A percentile compares a stretch with the other conserved stretches of the same genome.
Conservation (phyloP, 2,329 filamentous ascomycete genomes). For the Fusarium sp. region DNA sequence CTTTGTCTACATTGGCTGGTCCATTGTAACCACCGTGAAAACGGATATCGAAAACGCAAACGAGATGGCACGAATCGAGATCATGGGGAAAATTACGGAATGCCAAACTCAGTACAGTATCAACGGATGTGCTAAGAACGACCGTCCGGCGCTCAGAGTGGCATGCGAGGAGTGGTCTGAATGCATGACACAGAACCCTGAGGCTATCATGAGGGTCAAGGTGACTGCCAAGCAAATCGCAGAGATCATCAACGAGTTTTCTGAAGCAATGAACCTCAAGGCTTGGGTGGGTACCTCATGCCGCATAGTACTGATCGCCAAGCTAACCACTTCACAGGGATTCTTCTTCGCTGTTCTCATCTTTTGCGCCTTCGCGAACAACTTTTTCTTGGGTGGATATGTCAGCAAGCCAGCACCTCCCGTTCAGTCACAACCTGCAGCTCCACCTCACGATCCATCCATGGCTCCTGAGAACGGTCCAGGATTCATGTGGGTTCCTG, state of each 20-base stretch:
- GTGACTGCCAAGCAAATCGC: constrained; percentile 90
- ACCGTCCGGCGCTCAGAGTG: constrained; percentile 76
- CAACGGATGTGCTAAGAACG: constrained; percentile 76
- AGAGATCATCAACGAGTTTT: constrained; percentile 92
- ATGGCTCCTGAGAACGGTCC: constrained; percentile 50
- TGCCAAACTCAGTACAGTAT: constrained; percentile 79
- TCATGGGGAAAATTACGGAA: constrained; percentile 76
- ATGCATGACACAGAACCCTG: constrained; percentile 88
- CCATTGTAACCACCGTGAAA: constrained; percentile 75
- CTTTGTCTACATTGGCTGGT: constrained; percentile 74
- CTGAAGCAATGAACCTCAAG: constrained; percentile 90
- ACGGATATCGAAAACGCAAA: constrained; percentile 80
- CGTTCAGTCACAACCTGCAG: constrained; percentile 41
- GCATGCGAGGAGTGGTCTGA: constrained; percentile 84
- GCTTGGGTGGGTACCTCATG: constrained; percentile 59
- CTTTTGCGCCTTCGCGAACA: constrained; percentile 61
- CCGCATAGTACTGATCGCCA: not conserved
- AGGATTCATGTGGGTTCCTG: constrained; percentile 62
- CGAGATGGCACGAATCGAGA: constrained; percentile 72
- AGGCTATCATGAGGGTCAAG: constrained; percentile 79
- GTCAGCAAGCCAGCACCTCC: constrained; percentile 43
- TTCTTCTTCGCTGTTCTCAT: constrained; percentile 63
- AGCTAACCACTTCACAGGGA: constrained; percentile 50
- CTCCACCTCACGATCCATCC: constrained; percentile 32
- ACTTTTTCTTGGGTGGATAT: constrained; percentile 56